phyloP scores from a whole-genome alignment of 768 basidiomycete species.

The Suillus paluster region DNA sequence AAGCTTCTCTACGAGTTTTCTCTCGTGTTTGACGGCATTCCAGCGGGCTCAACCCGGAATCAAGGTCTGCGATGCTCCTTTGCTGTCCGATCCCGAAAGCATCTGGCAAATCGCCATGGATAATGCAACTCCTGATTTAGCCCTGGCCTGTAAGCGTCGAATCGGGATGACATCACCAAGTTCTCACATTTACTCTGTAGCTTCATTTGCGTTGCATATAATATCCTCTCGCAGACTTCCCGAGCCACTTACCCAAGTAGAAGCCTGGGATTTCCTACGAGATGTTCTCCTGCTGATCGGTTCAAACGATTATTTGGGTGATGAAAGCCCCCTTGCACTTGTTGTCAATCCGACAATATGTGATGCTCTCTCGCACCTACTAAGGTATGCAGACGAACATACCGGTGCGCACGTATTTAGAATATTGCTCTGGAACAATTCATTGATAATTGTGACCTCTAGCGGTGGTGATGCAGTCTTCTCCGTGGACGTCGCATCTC shows the following conservation, averaged over 20 bases:
- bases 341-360: slow-evolving; percentile 56
- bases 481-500: slow-evolving; percentile 56
- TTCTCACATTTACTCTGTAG: slow-evolving; percentile 30
- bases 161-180: slow-evolving; percentile 7
- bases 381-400: slow-evolving; percentile 27
- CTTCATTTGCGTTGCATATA: slow-evolving; percentile 52
- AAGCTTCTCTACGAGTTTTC: slow-evolving; percentile 39
- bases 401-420: slow-evolving; percentile 29
- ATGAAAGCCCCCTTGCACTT: slow-evolving; percentile 56
- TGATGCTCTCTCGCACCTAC: slow-evolving; percentile 47
- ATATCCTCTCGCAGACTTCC: slow-evolving; percentile 26
- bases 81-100: slow-evolving; percentile 34
- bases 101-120: slow-evolving; percentile 44
- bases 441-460: not conserved
- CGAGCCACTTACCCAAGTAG: slow-evolving; percentile 47
- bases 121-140: slow-evolving; percentile 35
- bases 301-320: slow-evolving; percentile 46
- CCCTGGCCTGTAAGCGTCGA: slow-evolving; percentile 44
- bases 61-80: slow-evolving; percentile 7
- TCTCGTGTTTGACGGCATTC: slow-evolving; percentile 40
- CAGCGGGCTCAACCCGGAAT: slow-evolving; percentile 18
- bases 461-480: slow-evolving; percentile 1
- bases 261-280: slow-evolving; percentile 50
- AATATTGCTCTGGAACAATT: not conserved
- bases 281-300: slow-evolving; percentile 54